phyloP scores from a whole-genome alignment of 495 filamentous ascomycete genomes.

The Aspergillus egyptiacus region DNA sequence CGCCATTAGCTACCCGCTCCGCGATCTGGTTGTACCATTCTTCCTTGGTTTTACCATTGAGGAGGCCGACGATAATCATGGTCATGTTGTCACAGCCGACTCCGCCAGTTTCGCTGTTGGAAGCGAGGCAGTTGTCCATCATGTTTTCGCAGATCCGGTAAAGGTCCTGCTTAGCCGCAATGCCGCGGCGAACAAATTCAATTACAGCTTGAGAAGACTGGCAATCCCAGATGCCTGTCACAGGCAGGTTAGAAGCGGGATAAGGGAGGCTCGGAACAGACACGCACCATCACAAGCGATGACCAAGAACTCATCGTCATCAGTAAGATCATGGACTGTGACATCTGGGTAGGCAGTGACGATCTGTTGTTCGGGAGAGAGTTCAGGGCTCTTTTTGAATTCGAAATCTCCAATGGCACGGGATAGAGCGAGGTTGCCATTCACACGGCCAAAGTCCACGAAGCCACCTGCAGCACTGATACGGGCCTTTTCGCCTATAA shows the following conservation, averaged over 20 bases:
- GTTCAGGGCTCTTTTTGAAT: conserved; percentile 98
- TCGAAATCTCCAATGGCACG: conserved; percentile 98
- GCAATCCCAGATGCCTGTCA: conserved; percentile 95
- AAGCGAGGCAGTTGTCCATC: conserved; percentile 99
- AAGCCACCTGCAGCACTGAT: conserved; percentile 95
- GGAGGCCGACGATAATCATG: conserved; percentile 83
- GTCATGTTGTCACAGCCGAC: conserved; percentile 99
- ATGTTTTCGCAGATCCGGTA: conserved; percentile 97
- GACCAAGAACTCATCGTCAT: conserved; percentile 95
- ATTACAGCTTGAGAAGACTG: conserved; percentile 96
- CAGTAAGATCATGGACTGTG: conserved; percentile 75
- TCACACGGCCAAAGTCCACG: conserved; percentile 96
- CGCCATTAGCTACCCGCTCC: conserved; percentile 89
- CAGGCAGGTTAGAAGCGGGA: not conserved
- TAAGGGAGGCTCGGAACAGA: not conserved
- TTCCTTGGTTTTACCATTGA: conserved; percentile 86
- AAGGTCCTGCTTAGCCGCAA: conserved; percentile 90
- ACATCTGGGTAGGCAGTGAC: conserved; percentile 96
- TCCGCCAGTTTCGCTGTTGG: conserved; percentile 94
- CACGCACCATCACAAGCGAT: conserved; percentile 90
- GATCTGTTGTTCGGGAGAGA: conserved; percentile 94
- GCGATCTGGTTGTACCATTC: conserved; percentile 97
- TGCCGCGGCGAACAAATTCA: conserved; percentile 92
- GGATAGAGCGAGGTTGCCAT: conserved; percentile 96
- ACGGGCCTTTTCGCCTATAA: conserved; percentile 83